Base-by-base conservation (phyloP, 345 rosid species). In the Citrus medica region DNA sequence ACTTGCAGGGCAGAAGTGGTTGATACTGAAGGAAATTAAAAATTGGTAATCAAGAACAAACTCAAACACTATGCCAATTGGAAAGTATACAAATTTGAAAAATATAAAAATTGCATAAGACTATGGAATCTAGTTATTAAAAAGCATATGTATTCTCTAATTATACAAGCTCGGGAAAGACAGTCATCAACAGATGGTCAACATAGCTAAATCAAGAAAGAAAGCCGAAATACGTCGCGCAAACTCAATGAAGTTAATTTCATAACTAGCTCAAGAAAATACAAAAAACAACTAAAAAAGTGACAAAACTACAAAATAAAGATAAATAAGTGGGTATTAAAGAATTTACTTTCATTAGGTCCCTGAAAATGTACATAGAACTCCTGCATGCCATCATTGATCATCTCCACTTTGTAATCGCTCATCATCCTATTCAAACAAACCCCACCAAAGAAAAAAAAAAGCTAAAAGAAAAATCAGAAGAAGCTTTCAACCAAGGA, bases 401-500 rank as follows among this genome's bases (percentile, higher is more conserved):
- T 71, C 70, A 88, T 81, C 79, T 92, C 97, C 80, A 92, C 93
- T 84, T 88, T 88, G 88, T 85, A 87, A 79, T 92, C 92, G 81
- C 87, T 89, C 92, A 90, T 92, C 92, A 92, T 89, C 92, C 97
- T 90, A 24, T 42, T 67, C 67, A 79, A 84, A 76, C 63, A 67
- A 66, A 37, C 79, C 40, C 67, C 65, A 55, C 13, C 8, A 25
- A n/a, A 68, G 22, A 42, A 40, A 35, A 40, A 12, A 3, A 58
- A 64, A 40, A 71, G 35, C 28, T 0, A 9, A 55, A 48, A 21
- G 69, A 14, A 14, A 53, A 53, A n/a, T 27, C 75, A 5, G 55
- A 30, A 14, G 40, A 53, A 70, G 80, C 35, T 30, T 14, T 28
- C 22, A 70, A 73, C 71, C 24, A 75, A 62, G 24, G 24, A 77